These are phyloP conservation scores for Xylaria bambusicola DNA, from an alignment of 495 filamentous ascomycete species.

Conservation along the genomic window DNA sequence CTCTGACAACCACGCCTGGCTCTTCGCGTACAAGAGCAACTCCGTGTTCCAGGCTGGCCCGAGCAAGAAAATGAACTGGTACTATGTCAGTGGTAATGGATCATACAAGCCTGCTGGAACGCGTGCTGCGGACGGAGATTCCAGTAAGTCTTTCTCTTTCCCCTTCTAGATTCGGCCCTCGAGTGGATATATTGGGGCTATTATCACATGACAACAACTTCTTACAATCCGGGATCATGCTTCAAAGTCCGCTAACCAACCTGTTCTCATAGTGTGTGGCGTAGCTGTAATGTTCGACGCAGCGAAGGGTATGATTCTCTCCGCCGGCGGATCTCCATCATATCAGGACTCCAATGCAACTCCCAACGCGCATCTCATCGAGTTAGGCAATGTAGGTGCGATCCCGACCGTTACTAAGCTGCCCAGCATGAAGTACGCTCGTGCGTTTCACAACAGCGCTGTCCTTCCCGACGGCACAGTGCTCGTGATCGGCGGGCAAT, in stretches of 20 bases:
- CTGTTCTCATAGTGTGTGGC: neutral
- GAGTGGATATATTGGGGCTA: too few relatives aligned
- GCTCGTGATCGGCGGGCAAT: conserved; percentile 58
- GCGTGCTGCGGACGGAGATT: conserved; percentile 46
- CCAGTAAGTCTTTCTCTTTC: conserved; percentile 41
- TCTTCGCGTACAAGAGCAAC: conserved; percentile 61
- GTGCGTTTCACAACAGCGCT: conserved; percentile 56
- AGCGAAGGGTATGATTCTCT: conserved; percentile 55
- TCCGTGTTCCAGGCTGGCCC: conserved; percentile 62
- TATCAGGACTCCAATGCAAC: conserved; percentile 47
- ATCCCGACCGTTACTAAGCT: conserved; percentile 33
- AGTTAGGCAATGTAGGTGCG: conserved; percentile 38
- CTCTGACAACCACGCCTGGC: conserved; percentile 60
- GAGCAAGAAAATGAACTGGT: conserved; percentile 61
- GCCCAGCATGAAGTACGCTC: conserved; percentile 46
- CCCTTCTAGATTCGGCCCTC: too few relatives aligned
- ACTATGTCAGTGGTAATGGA: conserved; percentile 44
- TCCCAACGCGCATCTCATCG: conserved; percentile 51
- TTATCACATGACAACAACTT: too few relatives aligned
- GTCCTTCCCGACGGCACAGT: conserved; percentile 60
- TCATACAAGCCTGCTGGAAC: conserved; percentile 38
- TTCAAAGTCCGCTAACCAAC: conserved; percentile 38
- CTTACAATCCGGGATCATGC: conserved; percentile 33
- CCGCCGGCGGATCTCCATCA: conserved; percentile 49
- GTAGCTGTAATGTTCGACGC: conserved; percentile 42